These are phyloP conservation scores for Skeletonema grethae DNA, from an alignment of 108 stramenopile genomes.

Conservation along the genomic window DNA sequence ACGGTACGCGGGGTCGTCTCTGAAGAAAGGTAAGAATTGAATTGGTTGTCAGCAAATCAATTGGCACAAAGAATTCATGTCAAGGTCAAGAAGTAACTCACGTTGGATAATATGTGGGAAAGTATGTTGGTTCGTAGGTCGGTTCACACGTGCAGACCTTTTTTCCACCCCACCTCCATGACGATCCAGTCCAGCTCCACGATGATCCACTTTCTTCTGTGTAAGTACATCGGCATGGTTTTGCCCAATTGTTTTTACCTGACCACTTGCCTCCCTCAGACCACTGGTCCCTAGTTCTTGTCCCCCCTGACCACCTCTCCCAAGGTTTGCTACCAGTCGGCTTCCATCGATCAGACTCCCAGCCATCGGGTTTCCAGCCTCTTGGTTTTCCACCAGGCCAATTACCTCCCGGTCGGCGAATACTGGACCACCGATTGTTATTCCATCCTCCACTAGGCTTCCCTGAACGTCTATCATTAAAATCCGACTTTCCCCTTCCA, in stretches of 20 bases:
- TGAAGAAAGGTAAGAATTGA: not conserved
- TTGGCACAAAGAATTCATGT: not conserved
- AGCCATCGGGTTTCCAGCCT: not conserved
- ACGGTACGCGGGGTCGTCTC: not conserved
- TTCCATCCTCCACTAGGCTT: constrained; percentile 1
- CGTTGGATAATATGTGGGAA: constrained; percentile 1
- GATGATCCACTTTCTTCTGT: not conserved
- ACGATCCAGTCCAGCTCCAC: constrained; percentile 2
- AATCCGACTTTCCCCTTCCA: not conserved
- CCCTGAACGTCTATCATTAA: not conserved
- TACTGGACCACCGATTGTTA: not conserved
- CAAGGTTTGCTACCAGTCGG: not conserved
- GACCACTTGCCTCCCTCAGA: not conserved
- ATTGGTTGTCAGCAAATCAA: not conserved
- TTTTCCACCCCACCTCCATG: not conserved
- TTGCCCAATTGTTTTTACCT: not conserved
- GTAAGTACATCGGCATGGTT: not conserved
- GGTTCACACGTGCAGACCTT: constrained; percentile 10
- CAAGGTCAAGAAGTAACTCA: constrained; percentile 2
- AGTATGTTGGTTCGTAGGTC: constrained; percentile 5
- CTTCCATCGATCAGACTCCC: not conserved
- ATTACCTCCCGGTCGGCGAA: not conserved
- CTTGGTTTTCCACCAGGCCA: not conserved
- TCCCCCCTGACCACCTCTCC: not conserved
- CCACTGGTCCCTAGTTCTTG: not conserved